phyloP scores from a whole-genome alignment of 2,329 filamentous ascomycete species.

The Apiospora aurea region DNA sequence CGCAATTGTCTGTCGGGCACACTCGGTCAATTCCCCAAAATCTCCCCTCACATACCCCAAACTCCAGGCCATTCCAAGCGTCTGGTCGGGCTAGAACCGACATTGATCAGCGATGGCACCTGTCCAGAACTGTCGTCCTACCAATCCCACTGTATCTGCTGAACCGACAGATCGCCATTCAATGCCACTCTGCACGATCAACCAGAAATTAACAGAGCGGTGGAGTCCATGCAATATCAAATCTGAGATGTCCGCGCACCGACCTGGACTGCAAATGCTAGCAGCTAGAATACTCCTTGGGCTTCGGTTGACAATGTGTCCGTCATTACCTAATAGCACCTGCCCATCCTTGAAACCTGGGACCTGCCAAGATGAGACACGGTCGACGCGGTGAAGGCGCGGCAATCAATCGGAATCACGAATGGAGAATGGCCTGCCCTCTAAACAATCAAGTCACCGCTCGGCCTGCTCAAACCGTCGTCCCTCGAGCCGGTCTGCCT shows the following conservation, averaged over 20 bases:
- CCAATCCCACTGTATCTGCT: background rate
- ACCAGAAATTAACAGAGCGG: background rate
- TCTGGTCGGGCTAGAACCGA: conserved; percentile 6
- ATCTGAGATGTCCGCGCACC: background rate
- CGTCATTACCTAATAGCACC: background rate
- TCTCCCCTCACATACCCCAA: conserved; percentile 17
- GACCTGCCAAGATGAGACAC: conserved; percentile 11
- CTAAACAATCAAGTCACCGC: background rate
- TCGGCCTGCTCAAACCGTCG: background rate
- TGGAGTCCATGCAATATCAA: background rate
- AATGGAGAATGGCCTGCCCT: background rate
- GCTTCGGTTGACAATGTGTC: background rate
- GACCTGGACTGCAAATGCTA: background rate
- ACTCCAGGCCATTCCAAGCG: background rate
- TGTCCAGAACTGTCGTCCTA: background rate
- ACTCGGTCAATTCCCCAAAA: conserved; percentile 21
- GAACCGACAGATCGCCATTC: background rate
- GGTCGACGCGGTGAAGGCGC: background rate
- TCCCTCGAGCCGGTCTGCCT: background rate
- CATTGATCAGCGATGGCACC: background rate
- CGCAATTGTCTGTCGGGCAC: background rate
- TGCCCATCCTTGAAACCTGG: background rate
- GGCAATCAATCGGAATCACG: background rate
- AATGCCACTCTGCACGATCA: conserved; percentile 5
- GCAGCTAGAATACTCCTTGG: background rate